Evolutionary conservation across 768 basidiomycete species (phyloP).

Genomic region (Mrakia hoshinonis): DNA sequence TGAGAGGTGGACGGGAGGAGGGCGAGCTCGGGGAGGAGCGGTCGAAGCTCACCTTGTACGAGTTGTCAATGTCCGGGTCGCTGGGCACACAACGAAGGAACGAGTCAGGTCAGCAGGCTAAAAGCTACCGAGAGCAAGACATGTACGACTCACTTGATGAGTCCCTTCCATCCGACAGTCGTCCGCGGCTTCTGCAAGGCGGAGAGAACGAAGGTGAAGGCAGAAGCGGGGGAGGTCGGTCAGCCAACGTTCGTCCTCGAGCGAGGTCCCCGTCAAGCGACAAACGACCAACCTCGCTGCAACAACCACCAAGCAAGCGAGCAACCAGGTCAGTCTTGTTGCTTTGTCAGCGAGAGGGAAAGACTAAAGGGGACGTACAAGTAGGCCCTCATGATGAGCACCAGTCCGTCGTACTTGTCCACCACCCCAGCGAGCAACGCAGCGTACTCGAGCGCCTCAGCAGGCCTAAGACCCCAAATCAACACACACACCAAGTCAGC

Average conservation of each 20-base stretch:
- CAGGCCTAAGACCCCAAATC: conserved; percentile 46
- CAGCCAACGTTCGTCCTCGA: background rate
- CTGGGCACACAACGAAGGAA: conserved; percentile 46
- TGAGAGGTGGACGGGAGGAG: background rate
- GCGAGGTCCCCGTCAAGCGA: too few species aligned
- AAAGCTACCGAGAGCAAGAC: background rate
- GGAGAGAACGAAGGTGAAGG: conserved; percentile 11
- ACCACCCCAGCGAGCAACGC: conserved; percentile 56
- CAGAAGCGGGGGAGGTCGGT: background rate
- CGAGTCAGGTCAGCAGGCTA: background rate
- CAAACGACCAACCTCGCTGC: conserved; percentile 32
- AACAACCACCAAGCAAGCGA: background rate
- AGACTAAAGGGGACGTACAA: conserved; percentile 54
- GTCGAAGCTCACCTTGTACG: conserved; percentile 51
- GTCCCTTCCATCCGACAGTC: conserved; percentile 86
- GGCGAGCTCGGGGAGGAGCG: background rate
- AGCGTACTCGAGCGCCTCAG: conserved; percentile 57
- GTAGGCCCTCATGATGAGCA: conserved; percentile 94
- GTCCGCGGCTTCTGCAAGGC: conserved; percentile 80
- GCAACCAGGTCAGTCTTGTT: too few species aligned
- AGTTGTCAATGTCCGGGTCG: conserved; percentile 90
- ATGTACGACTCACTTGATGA: conserved; percentile 41
- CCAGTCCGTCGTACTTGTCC: conserved; percentile 53
- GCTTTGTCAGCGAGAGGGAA: too few species aligned
- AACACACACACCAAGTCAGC: background rate